Evolutionary conservation across 345 rosid species (phyloP), one percentile per base, ranked within the genome.

Genomic region (Rhizophora mangle): DNA sequence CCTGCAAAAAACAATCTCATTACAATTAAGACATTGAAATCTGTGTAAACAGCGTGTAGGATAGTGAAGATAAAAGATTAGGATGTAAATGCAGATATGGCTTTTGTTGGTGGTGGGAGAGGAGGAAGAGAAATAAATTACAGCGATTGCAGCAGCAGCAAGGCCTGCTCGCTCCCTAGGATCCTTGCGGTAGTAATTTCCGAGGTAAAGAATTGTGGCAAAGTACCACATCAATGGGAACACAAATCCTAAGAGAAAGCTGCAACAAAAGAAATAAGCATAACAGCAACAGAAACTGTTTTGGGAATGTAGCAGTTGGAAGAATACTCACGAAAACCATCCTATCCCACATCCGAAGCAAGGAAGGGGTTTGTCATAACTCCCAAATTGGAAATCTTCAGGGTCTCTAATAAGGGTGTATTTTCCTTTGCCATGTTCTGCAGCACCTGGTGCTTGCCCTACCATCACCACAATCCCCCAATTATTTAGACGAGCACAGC

Each of bases 81-180:
- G 62, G 8, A 52, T 36, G 47, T 19, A 39, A 26, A 32, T 31
- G 46, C 15, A 11, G 46, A 10, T 39, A 22, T 22, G 59, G 2
- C 6, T 34, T 34, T 34, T 34, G 37, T 34, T 34, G 37, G 37
- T 26, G 24, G 21, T 54, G 69, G 16, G 31, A 22, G 68, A 36
- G 59, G 5, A 1, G 15, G 59, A 8, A 52, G 63, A 46, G 34
- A 43, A 67, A 69, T 53, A 32, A 55, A 82, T 85, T 85, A 93
- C 98, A 80, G 93, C 88, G 66, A 93, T 84, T 65, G 98, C 95
- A 55, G 98, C 89, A 69, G 98, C 97, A 64, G 97, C 98, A 52
- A 94, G 96, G 73, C 98, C 98, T 0, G 96, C 97, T 73, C 98
- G 87, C 77, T 94, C 98, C 82, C 98, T 78, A 49, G 98, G 97